Evolutionary conservation across 2,329 filamentous ascomycete species (phyloP), one percentile per base, ranked within the genome.

Genomic region (Fusarium bulbicola): DNA sequence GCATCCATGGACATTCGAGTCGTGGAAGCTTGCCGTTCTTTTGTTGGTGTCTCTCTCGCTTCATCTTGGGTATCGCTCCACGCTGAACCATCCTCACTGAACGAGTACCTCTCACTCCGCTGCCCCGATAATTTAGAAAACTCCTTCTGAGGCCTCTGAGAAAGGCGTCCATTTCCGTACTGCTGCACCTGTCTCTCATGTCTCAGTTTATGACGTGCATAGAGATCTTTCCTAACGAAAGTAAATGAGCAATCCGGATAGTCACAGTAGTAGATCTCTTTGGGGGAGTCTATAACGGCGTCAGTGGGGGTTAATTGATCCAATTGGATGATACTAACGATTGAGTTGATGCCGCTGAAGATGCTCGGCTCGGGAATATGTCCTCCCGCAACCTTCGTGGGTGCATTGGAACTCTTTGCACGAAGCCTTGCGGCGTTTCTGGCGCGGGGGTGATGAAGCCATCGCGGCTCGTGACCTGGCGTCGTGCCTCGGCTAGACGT

Each of bases 331-430:
- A 32, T 52, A 64, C 76, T 62, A 13, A 78, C 76, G 76, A 47
- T 78, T 78, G 21, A 78, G 69, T 54, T 78, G 76, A 57, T 78
- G 76, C 26, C 76, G 67, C 49, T 78, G 76, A 15, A 78, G 75
- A 49, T 78, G 76, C 45, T 78, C 76, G 40, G 76, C 76, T 43
- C 76, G 74, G 30, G 76, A 78, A 34, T 78, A 78, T 24, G 76
- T 78, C 59, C 76, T 74, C 42, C 76, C 76, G 46, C 76, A 78
- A 58, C 76, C 76, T 65, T 78, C 76, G 62, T 78, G 76, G 56
- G 76, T 78, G 75, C 76, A 78, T 47, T 78, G 76, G 28, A 78
- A 78, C 70, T 78, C 76, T 63, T 78, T 78, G 74, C 76, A 78
- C 15, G 76, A 77, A 37, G 76, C 68, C 70, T 78, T 78, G 76